A percentile compares a stretch with the other conserved stretches of the same genome.
Evolutionary conservation across 75 land plant species (phyloP).

Genomic region (Pinus tabuliformis): DNA sequence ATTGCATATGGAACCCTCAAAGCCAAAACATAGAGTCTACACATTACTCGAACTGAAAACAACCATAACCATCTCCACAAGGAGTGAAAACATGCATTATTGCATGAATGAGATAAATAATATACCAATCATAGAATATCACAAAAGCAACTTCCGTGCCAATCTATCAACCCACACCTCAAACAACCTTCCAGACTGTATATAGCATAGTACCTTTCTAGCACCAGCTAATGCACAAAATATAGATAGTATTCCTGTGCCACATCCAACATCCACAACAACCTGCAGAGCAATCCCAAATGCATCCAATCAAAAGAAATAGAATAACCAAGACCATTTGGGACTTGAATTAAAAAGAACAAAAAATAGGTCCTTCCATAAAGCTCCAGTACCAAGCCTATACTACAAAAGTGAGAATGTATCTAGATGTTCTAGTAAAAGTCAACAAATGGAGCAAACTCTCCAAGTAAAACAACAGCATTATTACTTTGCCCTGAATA

Average conservation of each 20-base stretch:
- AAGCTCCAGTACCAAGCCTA: not conserved
- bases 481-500: constrained; percentile 81
- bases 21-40: not conserved
- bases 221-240: constrained; percentile 99
- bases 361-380: not conserved
- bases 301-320: not conserved
- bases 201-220: constrained; percentile 45
- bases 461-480: not conserved
- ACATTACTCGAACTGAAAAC: not conserved
- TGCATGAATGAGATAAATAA: not conserved
- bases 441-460: not conserved
- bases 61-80: not conserved
- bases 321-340: constrained; percentile 1
- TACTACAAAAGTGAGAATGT: not conserved
- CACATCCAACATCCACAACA: constrained; percentile 98
- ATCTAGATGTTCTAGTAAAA: not conserved
- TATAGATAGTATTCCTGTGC: constrained; percentile 93
- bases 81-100: not conserved
- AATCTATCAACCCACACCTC: not conserved
- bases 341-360: not conserved
- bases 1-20: not conserved
- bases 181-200: constrained; percentile 2
- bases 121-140: not conserved
- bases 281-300: constrained; percentile 49
- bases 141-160: not conserved